Base-by-base conservation (phyloP, 2,329 filamentous ascomycete species). In the Colletotrichum cuscutae region DNA sequence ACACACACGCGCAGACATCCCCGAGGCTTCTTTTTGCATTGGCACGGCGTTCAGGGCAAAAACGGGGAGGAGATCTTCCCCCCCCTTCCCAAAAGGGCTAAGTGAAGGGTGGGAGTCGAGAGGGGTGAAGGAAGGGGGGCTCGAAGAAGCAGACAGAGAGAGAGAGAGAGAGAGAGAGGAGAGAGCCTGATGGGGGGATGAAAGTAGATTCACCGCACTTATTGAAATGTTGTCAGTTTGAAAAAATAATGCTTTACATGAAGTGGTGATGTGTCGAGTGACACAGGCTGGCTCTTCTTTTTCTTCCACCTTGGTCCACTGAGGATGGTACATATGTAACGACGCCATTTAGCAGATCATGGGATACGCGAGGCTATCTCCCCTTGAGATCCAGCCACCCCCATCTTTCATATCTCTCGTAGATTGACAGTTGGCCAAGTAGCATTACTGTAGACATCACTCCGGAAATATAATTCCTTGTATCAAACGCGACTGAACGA, bases 1-100 rank as follows among this genome's bases (percentile, higher is more conserved):
- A 37, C 35, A 42, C 37, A 42, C 15, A n/a, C 15, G n/a, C 15
- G 30, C 6, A 64, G 53, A 52, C 24, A 67, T 57, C 35, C 64
- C 59, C 58, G 28, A 68, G 64, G 65, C 46, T 61, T 71, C 68
- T 74, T 69, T 72, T 73, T 65, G 70, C 73, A 74, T 74, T 74
- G 73, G 71, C 71, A 75, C 67, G 73, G 73, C 73, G 73, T 75
- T 75, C 66, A 69, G 73, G 73, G 66, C 71, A 69, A 71, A 63
- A 30, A 59, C 19, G 7, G 57, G 65, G 28, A 12, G 28, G 42
- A 11, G 2, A 54, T n/a, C 2, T 13, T n/a, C 8, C 42, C 42
- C 42, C 42, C 35, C 37, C 46, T 22, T 37, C 46, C 59, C n/a
- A 42, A 15, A 24, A 7, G 15, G 60, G 42, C 42, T 19, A 9